Evolutionary conservation across 148 eudicot genomes (phyloP).

Genomic region (Cornus suecica): DNA sequence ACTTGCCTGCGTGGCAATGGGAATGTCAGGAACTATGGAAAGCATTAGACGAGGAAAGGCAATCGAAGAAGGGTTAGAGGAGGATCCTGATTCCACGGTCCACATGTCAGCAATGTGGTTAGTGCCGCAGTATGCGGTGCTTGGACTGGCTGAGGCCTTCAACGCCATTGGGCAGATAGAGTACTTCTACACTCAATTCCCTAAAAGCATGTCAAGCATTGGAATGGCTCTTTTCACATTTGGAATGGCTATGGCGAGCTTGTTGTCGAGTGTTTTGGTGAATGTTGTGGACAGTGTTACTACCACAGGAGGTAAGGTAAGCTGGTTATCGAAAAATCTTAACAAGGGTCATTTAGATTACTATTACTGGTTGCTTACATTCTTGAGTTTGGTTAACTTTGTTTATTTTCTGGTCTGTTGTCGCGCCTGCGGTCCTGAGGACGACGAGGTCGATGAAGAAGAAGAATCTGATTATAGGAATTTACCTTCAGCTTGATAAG

Average conservation of each 20-base stretch:
- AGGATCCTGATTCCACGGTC: slow-evolving; percentile 18
- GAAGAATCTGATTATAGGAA: too few relatives aligned
- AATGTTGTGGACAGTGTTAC: slow-evolving; percentile 35
- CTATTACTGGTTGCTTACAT: slow-evolving; percentile 51
- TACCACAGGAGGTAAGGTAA: slow-evolving; percentile 37
- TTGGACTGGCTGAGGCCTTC: slow-evolving; percentile 54
- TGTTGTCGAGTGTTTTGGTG: slow-evolving; percentile 46
- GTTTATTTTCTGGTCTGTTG: slow-evolving; percentile 45
- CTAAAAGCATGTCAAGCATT: slow-evolving; percentile 60
- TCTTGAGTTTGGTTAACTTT: slow-evolving; percentile 40
- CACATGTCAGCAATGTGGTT: slow-evolving; percentile 68
- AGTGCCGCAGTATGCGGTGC: slow-evolving; percentile 39
- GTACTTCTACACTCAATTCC: slow-evolving; percentile 53
- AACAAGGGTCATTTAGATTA: slow-evolving; percentile 71
- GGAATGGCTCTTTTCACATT: slow-evolving; percentile 37
- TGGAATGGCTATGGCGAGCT: slow-evolving; percentile 28
- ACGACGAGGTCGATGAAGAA: slow-evolving; percentile 10
- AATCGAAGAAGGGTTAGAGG: slow-evolving; percentile 22
- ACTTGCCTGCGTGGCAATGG: slow-evolving; percentile 34
- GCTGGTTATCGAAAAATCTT: slow-evolving; percentile 67
- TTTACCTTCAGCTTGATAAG: too few relatives aligned
- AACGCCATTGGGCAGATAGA: slow-evolving; percentile 49
- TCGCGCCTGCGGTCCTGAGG: slow-evolving; percentile 48
- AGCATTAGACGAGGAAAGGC: slow-evolving; percentile 33
- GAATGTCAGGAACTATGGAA: slow-evolving; percentile 37